phyloP scores from a whole-genome alignment of 208 protist species.

The Strigomonas culicis region DNA sequence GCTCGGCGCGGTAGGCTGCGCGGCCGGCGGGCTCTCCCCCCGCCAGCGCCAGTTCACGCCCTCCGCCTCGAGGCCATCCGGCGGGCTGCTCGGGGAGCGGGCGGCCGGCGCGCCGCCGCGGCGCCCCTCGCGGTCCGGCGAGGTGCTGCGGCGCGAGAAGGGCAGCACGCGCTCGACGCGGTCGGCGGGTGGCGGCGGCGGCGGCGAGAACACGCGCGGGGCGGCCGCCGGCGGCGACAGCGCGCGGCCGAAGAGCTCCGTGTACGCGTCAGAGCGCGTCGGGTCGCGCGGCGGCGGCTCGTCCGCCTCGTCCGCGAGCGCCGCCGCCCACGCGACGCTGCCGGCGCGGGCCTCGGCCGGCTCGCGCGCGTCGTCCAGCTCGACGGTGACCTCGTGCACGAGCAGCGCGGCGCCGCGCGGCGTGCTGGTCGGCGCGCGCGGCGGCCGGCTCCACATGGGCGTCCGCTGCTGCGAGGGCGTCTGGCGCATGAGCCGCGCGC shows the following conservation, averaged over 20 bases:
- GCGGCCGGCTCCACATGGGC: constrained; percentile 3
- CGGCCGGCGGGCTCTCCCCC: too few relatives aligned
- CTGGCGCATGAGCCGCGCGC: background rate
- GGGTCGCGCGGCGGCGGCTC: constrained; percentile 6
- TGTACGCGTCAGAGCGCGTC: background rate
- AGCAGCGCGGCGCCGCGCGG: background rate
- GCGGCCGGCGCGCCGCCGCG: background rate
- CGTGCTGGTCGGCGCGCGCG: constrained; percentile 8
- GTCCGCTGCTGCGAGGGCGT: constrained; percentile 4
- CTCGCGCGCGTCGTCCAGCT: background rate
- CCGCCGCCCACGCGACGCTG: background rate
- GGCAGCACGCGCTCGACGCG: constrained; percentile 8
- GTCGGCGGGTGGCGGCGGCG: background rate
- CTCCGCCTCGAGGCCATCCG: too few relatives aligned
- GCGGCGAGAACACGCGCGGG: too few relatives aligned
- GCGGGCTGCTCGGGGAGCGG: background rate
- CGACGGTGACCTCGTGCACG: background rate
- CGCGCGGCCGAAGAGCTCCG: background rate
- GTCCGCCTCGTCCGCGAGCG: background rate
- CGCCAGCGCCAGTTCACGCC: too few relatives aligned
- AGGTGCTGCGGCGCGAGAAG: constrained; percentile 1
- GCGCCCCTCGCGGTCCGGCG: background rate
- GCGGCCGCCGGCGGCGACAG: background rate
- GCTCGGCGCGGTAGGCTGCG: too few relatives aligned
- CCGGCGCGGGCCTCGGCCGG: background rate